Evolutionary conservation across 2,329 filamentous ascomycete species (phyloP), one percentile per base, ranked within the genome.

Genomic region (Fusarium udum): DNA sequence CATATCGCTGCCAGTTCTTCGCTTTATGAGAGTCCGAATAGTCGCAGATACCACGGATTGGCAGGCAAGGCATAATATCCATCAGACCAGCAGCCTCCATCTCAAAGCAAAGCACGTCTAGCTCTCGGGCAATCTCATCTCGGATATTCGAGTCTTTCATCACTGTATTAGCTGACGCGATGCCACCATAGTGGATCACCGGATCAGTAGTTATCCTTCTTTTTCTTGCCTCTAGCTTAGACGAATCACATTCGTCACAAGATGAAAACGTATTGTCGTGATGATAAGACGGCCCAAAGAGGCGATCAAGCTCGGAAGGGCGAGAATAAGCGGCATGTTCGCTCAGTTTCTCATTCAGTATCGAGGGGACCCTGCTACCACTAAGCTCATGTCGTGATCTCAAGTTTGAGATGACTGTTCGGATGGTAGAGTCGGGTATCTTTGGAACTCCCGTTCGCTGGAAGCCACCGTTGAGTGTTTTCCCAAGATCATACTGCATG

Each of bases 401-500:
- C 0, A 67, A 0, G 31, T 61, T 67, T 0, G 64, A 67, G 0
- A 67, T 42, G 4, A 32, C 62, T 0, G 52, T 42, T 0, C 39
- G 45, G 1, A 61, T 61, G 2, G 61, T 8, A 6, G 26, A 7
- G 6, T 31, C 43, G 0, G 62, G 51, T 4, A 52, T 39, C 0
- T 31, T 37, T 0, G 62, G 62, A 28, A 7, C n/a, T 4, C 1
- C 39, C 0, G 52, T 67, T 0, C 64, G 22, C 1, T 42, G 34
- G 0, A 67, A 31, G 0, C 22, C 14, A 0, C 1, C 46, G 0
- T 0, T 22, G 0, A 37, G 2, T 0, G 12, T 43, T 16, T 79
- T 80, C 0, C 77, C 77, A 0, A 78, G 4, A 2, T 80, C 79
- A 10, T 74, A 77, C 12, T 78, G 79, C 69, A 79, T 78, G 0